Base-by-base conservation (phyloP, 2,329 filamentous ascomycete species). In the Pseudophaeomoniella oleicola region DNA sequence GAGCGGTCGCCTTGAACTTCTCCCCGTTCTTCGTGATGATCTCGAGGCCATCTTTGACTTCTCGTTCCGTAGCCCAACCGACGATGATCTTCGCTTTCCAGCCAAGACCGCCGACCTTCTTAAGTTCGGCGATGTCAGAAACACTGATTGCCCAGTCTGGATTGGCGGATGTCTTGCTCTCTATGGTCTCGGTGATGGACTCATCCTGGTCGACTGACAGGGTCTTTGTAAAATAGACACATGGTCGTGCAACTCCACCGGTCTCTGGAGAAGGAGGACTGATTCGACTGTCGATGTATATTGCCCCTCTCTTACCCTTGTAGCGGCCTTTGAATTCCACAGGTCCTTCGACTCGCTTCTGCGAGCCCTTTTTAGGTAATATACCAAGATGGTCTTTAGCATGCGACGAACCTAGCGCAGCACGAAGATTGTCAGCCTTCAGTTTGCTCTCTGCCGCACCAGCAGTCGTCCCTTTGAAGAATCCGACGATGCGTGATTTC, bases 11-110 rank as follows among this genome's bases (percentile, higher is more conserved):
- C 36, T 72, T 71, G 40, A 67, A 70, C 36, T 60, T 62, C 12
- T 69, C 58, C 72, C 11, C 44, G 19, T 57, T 57, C 37, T 63
- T 63, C n/a, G 75, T 74, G 16, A 62, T 62, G 44, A 88, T 72
- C 44, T 82, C 66, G 44, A 92, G 46, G 0, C 81, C 82, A 59
- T 90, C 84, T 0, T 78, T 74, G 18, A 90, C 73, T 53, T 87
- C 76, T 34, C 75, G 67, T 1, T 75, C 71, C 48, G 84, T 68
- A 1, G 80, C 77, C 81, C 84, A 85, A 0, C 83, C 82, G 1
- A 90, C 80, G 2, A 90, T 69, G 35, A 90, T 59, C 61, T 85
- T 88, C 1, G 76, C 75, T 58, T 90, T 92, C 83, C 83, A 92
- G 0, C 83, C 82, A 22, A 87, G 64, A 0, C 84, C 84, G 3